Evolutionary conservation across 345 rosid species (phyloP).

Genomic region (Diplotaxis tenuifolia): DNA sequence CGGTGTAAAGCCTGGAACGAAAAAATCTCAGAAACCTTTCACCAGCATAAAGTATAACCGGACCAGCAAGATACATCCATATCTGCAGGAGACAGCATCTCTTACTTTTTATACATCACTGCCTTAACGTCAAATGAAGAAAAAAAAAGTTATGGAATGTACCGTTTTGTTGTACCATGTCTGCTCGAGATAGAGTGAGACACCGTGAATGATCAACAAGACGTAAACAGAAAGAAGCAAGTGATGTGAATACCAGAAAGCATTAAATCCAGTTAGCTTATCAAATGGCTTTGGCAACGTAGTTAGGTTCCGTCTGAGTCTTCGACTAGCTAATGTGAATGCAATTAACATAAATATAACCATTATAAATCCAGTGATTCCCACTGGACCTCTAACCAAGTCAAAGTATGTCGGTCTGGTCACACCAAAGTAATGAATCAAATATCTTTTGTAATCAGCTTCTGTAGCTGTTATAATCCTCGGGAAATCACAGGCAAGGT

Average conservation of each 20-base stretch:
- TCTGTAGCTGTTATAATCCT: slow-evolving; percentile 50
- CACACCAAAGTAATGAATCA: slow-evolving; percentile 55
- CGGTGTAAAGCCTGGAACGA: slow-evolving; percentile 78
- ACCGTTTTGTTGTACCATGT: slow-evolving; percentile 85
- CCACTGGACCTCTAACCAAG: slow-evolving; percentile 64
- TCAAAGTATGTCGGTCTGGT: slow-evolving; percentile 61
- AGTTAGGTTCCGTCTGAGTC: slow-evolving; percentile 71
- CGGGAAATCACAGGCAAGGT: slow-evolving; percentile 90
- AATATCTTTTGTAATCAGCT: slow-evolving; percentile 18
- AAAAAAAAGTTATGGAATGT: slow-evolving; percentile 15
- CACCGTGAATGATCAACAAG: slow-evolving; percentile 71
- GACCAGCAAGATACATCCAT: slow-evolving; percentile 96
- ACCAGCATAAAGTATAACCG: slow-evolving; percentile 71
- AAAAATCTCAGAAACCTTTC: slow-evolving; percentile 86
- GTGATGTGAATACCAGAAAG: slow-evolving; percentile 99
- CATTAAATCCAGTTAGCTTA: slow-evolving; percentile 89
- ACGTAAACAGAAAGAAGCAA: slow-evolving; percentile 67
- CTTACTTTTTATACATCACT: slow-evolving; percentile 2
- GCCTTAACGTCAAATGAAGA: neutral
- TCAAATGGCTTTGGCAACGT: slow-evolving; percentile 88
- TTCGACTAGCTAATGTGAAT: slow-evolving; percentile 74
- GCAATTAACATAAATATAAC: slow-evolving; percentile 71
- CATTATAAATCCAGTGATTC: slow-evolving; percentile 83
- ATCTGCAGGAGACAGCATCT: slow-evolving; percentile 44
- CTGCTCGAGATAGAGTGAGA: slow-evolving; percentile 66